A percentile compares a stretch with the other conserved stretches of the same genome.
These are phyloP conservation scores for Pleurotus eryngii DNA, from an alignment of 768 basidiomycete genomes.

Conservation along the genomic window DNA sequence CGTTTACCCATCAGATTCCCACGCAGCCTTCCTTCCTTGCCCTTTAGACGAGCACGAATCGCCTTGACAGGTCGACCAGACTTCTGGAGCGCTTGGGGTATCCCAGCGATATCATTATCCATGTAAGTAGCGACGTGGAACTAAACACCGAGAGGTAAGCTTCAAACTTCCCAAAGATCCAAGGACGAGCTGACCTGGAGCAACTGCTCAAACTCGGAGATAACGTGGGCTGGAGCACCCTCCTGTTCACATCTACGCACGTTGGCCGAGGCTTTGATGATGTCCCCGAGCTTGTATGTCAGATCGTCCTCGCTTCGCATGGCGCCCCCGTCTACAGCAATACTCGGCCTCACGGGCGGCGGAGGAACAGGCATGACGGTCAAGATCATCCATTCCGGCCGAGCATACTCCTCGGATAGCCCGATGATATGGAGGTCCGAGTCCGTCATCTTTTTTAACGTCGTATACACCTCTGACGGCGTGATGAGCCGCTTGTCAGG, in stretches of 20 bases:
- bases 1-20: conserved; percentile 99
- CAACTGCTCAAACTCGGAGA: conserved; percentile 93
- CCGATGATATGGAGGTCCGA: conserved; percentile 87
- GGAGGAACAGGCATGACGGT: conserved; percentile 98
- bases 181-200: conserved; percentile 65
- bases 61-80: conserved; percentile 97
- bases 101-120: conserved; percentile 99
- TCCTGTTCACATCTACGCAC: conserved; percentile 93
- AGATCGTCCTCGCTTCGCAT: conserved; percentile 98
- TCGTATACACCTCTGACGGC: conserved; percentile 86
- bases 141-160: conserved; percentile 35
- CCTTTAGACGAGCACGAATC: conserved; percentile 96
- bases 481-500: conserved; percentile 82
- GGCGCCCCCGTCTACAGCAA: conserved; percentile 93
- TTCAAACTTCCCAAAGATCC: not conserved
- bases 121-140: conserved; percentile 99
- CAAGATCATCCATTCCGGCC: conserved; percentile 99
- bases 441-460: conserved; percentile 94
- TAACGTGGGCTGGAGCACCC: conserved; percentile 93
- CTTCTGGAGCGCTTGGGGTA: conserved; percentile 96
- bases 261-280: conserved; percentile 92
- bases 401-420: conserved; percentile 91
- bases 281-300: conserved; percentile 96
- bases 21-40: conserved; percentile 96
- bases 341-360: conserved; percentile 96